Evolutionary conservation across 768 basidiomycete species (phyloP), one percentile per base, ranked within the genome.

Genomic region (Termitomyces heimii): DNA sequence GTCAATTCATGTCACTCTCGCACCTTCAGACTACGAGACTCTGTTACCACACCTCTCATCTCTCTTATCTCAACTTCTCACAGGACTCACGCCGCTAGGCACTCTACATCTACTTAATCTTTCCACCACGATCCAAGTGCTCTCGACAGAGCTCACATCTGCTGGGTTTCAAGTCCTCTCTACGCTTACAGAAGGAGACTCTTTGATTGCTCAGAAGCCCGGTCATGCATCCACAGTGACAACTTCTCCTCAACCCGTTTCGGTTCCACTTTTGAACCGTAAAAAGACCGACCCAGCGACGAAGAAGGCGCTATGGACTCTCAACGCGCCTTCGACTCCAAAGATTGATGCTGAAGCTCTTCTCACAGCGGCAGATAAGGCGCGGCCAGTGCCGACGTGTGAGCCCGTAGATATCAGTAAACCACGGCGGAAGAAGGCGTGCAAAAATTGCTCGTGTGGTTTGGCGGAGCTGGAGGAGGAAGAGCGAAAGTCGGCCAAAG

Each of bases 391-490:
- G 34, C 87, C 88, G 28, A 80, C 82, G 5, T 92, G 91, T 62
- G 90, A 89, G 67, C 91, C 91, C 16, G 73, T 81, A 20, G 75
- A 68, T 35, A 62, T 73, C 20, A 64, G 71, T 24, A 78, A 77
- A 14, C 81, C 84, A n/a, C 77, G 88, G 61, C 77, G 89, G 64
- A 93, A 89, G 78, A 88, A 85, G 69, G 96, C 97, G 31, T 99
- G 97, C 82, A 98, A 98, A 76, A 85, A 84, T 68, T 99, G 97
- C 72, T 83, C 92, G 2, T 99, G 97, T 66, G 97, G 97, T n/a
- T 80, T 99, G 56, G 88, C 90, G 18, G 97, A 98, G 77, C 69
- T 96, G 18, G 93, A 97, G 71, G 89, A 84, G 55, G 90, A 94
- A 69, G 94, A 98, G 72, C 69, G 75, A 56, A 75, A 69, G 60